Evolutionary conservation across 768 basidiomycete genomes (phyloP).

Genomic region (Ramaria sp.): DNA sequence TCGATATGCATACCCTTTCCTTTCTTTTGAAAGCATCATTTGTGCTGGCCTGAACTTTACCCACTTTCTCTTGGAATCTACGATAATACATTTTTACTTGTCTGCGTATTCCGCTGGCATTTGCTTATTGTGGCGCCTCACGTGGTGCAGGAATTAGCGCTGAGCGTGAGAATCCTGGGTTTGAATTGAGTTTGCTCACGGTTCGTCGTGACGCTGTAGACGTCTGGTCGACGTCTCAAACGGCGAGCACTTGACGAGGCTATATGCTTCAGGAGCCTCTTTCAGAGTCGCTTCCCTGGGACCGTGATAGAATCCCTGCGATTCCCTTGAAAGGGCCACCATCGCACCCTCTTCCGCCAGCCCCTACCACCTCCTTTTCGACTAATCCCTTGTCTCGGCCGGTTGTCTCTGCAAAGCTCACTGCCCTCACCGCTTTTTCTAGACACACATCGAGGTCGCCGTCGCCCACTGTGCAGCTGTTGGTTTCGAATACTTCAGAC

Average conservation of each 20-base stretch:
- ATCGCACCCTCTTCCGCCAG: conserved; percentile 21
- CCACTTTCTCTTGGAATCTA: conserved; percentile 1
- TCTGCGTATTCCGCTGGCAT: neutral
- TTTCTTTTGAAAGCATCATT: neutral
- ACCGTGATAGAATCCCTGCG: conserved; percentile 18
- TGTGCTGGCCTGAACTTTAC: neutral
- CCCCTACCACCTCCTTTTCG: conserved; percentile 13
- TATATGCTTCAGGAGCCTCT: conserved; percentile 2
- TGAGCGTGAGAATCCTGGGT: conserved; percentile 1
- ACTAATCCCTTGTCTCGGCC: conserved; percentile 22
- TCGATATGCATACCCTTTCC: conserved; percentile 3
- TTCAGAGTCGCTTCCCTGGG: neutral
- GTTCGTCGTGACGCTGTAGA: neutral
- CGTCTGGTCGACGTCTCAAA: neutral
- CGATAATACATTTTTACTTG: neutral
- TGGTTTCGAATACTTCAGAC: neutral
- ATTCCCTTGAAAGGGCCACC: conserved; percentile 22
- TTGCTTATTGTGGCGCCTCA: neutral
- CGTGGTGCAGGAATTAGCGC: neutral
- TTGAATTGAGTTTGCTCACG: neutral
- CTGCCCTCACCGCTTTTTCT: conserved; percentile 55
- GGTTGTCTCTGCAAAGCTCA: conserved; percentile 37
- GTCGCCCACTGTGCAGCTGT: conserved; percentile 15
- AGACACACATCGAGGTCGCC: conserved; percentile 31
- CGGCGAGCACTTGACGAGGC: neutral